Conservation (phyloP, 306 rosid species). For the Quercus bicolor region DNA sequence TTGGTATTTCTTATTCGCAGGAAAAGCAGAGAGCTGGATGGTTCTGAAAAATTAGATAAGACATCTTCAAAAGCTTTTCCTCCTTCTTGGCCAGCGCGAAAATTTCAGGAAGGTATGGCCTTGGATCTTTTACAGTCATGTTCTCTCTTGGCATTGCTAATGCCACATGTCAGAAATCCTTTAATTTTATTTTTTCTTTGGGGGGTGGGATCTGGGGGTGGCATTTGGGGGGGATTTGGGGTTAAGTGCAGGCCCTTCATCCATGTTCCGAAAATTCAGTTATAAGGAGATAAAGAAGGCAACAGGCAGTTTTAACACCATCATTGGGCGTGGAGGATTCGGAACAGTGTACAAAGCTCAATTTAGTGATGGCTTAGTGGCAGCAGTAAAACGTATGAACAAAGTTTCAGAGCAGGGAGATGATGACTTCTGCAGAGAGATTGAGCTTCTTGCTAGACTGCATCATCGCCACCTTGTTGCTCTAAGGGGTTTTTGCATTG, state of each 20-base stretch:
- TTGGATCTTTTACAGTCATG: slow-evolving; percentile 1
- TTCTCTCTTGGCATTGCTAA: slow-evolving; percentile 14
- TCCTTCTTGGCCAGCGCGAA: slow-evolving; percentile 46
- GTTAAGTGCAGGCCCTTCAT: slow-evolving; percentile 61
- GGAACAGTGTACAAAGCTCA: slow-evolving; percentile 93
- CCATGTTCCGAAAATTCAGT: slow-evolving; percentile 70
- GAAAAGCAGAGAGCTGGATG: slow-evolving; percentile 74
- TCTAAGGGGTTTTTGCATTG: slow-evolving; percentile 74
- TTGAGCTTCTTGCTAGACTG: slow-evolving; percentile 85
- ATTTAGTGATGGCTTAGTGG: slow-evolving; percentile 66
- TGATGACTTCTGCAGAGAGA: slow-evolving; percentile 88
- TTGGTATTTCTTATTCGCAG: slow-evolving; percentile 76
- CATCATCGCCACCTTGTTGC: slow-evolving; percentile 98
- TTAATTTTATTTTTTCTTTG: slow-evolving; percentile 5
- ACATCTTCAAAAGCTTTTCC: slow-evolving; percentile 51
- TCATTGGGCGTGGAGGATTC: slow-evolving; percentile 92
- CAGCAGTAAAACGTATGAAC: slow-evolving; percentile 86
- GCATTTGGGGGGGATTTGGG: slow-evolving; percentile 6
- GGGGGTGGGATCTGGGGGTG: slow-evolving; percentile 5
- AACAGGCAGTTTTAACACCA: slow-evolving; percentile 63
- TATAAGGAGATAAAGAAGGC: slow-evolving; percentile 94
- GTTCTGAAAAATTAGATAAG: slow-evolving; percentile 44
- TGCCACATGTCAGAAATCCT: slow-evolving; percentile 4
- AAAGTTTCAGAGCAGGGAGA: slow-evolving; percentile 82
- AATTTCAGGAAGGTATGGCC: slow-evolving; percentile 79